Base-by-base conservation (phyloP, 2,329 filamentous ascomycete species). In the Paracoccidioides lutzii region DNA sequence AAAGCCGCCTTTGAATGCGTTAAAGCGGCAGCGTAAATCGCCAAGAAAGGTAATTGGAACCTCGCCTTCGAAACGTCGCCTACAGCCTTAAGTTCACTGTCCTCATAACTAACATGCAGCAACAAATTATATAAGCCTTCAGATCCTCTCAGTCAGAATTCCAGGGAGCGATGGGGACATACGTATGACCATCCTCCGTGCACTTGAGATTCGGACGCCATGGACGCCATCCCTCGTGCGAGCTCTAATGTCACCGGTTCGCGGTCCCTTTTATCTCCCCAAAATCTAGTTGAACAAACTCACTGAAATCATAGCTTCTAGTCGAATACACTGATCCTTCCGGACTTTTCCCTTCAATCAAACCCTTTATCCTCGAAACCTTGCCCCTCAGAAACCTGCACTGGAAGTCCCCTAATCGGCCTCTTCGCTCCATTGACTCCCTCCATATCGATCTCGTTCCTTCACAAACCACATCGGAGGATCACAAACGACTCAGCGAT, bases 301-400 rank as follows among this genome's bases (percentile, higher is more conserved):
- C 51, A 57, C 30, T 59, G 48, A 56, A 58, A 55, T 28, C 49
- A 51, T 42, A 42, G 46, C 53, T 45, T 55, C 42, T 65, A 95
- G 90, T 96, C 75, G 90, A 97, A 77, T 98, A 95, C 75, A 89
- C 87, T 75, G 93, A 98, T 74, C 91, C 93, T 54, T 87, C 88
- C 68, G 85, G 87, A 65, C 81, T 97, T 60, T 97, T 91, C 73
- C 83, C 88, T 57, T 79, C 91, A 53, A 76, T 97, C 45, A 84
- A 86, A 9, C 82, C 88, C 2, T 83, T 90, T 57, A 77, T 98
- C 57, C 78, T 87, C 43, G 78, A 86, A 44, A 85, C 88, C 55
- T 78, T 97, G 0, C 93, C 93, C 38, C 78, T 98, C 41, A 86
- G 84, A 60, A 94, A 97, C 66, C 82, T 98, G 48, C 89, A 97